Evolutionary conservation across 768 basidiomycete species (phyloP).

Genomic region (Xerocomellus intermedius): DNA sequence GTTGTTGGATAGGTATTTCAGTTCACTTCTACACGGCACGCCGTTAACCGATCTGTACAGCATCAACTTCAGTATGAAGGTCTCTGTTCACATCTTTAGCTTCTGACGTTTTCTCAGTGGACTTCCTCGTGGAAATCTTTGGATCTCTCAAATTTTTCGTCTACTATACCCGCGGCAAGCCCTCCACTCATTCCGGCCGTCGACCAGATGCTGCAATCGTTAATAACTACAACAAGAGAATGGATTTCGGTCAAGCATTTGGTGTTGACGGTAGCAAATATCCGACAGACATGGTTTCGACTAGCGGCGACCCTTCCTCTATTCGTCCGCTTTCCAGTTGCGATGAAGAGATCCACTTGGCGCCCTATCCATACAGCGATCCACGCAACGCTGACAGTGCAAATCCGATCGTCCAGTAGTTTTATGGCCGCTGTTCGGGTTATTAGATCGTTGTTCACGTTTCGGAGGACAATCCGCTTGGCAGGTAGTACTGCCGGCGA

Average conservation of each 20-base stretch:
- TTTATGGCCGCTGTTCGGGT: not conserved
- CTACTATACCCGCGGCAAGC: slow-evolving; percentile 36
- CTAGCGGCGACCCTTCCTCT: slow-evolving; percentile 6
- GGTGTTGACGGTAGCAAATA: slow-evolving; percentile 29
- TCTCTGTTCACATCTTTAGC: not conserved
- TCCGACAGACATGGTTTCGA: slow-evolving; percentile 4
- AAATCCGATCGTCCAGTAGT: slow-evolving; percentile 6
- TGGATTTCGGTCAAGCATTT: slow-evolving; percentile 41
- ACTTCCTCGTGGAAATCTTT: slow-evolving; percentile 65
- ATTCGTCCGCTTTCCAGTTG: slow-evolving; percentile 30
- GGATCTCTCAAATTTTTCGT: slow-evolving; percentile 63
- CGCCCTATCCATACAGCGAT: slow-evolving; percentile 34
- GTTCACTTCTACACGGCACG: not conserved
- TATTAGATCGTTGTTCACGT: not conserved
- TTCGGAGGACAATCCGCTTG: not conserved
- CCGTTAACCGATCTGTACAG: slow-evolving; percentile 25
- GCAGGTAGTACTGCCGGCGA: not conserved
- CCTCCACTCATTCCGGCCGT: slow-evolving; percentile 21
- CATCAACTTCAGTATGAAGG: slow-evolving; percentile 44
- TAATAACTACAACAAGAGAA: slow-evolving; percentile 27
- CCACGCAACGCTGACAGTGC: slow-evolving; percentile 4
- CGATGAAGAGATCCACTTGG: slow-evolving; percentile 42
- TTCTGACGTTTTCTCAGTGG: slow-evolving; percentile 40
- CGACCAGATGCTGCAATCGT: slow-evolving; percentile 19
- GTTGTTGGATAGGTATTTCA: slow-evolving; percentile 56